Percentiles rank a stretch among this genome's conserved stretches.
phyloP scores from a whole-genome alignment of 805 yeast genomes.

The Kodamaea leandrae region DNA sequence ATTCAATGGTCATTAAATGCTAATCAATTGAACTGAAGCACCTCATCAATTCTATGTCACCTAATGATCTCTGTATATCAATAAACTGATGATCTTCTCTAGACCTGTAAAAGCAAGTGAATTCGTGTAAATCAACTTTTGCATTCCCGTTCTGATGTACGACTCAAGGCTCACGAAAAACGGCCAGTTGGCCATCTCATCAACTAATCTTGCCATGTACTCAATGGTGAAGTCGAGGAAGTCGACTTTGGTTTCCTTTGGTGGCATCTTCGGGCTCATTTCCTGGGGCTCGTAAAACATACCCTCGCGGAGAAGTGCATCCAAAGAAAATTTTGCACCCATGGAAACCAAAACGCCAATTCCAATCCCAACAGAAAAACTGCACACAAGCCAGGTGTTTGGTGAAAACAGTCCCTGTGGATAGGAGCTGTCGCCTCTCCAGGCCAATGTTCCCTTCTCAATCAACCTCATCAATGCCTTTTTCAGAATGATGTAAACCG shows the following conservation, averaged over 20 bases:
- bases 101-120: slow-evolving; percentile 4
- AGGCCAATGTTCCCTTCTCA: background rate
- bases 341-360: slow-evolving; percentile 22
- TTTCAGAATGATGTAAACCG: slow-evolving; percentile 16
- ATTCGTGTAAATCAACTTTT: slow-evolving; percentile 4
- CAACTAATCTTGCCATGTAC: background rate
- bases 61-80: slow-evolving; percentile 2
- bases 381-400: slow-evolving; percentile 25
- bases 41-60: too few species aligned
- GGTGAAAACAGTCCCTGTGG: slow-evolving; percentile 3
- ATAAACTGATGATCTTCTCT: slow-evolving; percentile 8
- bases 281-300: background rate
- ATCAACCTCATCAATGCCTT: slow-evolving; percentile 1
- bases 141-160: slow-evolving; percentile 1
- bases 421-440: background rate
- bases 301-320: background rate
- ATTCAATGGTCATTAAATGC: too few species aligned
- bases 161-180: background rate
- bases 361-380: slow-evolving; percentile 38
- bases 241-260: too few species aligned
- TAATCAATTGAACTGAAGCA: too few species aligned
- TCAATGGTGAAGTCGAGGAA: slow-evolving; percentile 2
- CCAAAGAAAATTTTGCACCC: background rate
- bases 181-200: slow-evolving; percentile 2
- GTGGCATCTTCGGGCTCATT: background rate